A percentile compares a stretch with the other conserved stretches of the same genome.
phyloP scores from a whole-genome alignment of 129 eudicot species.

The Ambrosia trifida region DNA sequence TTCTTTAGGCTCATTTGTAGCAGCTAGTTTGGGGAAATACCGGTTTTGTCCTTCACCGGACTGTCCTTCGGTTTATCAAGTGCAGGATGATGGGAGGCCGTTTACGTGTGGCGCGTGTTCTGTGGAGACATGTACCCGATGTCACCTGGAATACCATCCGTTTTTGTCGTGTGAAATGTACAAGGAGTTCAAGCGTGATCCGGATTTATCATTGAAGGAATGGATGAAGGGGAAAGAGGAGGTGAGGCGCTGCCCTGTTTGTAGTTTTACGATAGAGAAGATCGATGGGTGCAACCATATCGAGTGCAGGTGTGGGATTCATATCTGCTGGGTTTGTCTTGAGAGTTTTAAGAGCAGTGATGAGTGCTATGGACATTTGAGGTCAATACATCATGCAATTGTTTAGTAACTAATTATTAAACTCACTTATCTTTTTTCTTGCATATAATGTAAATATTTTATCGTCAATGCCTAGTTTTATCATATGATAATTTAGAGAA shows the following conservation, averaged over 20 bases:
- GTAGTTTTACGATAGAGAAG: slow-evolving; percentile 81
- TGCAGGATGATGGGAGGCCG: slow-evolving; percentile 37
- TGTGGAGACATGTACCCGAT: slow-evolving; percentile 75
- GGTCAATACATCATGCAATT: slow-evolving; percentile 60
- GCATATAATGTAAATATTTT: too few relatives aligned
- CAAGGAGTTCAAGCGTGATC: slow-evolving; percentile 71
- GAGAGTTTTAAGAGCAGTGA: slow-evolving; percentile 47
- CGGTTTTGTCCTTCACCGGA: slow-evolving; percentile 96
- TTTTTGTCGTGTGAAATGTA: slow-evolving; percentile 78
- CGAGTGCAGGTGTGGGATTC: slow-evolving; percentile 90
- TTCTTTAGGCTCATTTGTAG: slow-evolving; percentile 69
- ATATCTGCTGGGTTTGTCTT: slow-evolving; percentile 91
- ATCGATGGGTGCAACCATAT: slow-evolving; percentile 90
- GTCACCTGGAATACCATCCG: slow-evolving; percentile 90
- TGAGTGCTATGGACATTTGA: slow-evolving; percentile 74
- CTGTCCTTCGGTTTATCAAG: slow-evolving; percentile 77
- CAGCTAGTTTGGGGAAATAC: slow-evolving; percentile 41
- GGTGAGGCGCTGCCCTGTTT: slow-evolving; percentile 72
- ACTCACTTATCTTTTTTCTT: too few relatives aligned
- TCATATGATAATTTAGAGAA: too few relatives aligned
- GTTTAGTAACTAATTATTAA: not conserved
- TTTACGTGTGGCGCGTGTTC: slow-evolving; percentile 83
- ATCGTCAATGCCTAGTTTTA: too few relatives aligned
- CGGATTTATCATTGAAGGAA: slow-evolving; percentile 74
- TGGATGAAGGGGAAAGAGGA: slow-evolving; percentile 78